Conservation (phyloP, 768 basidiomycete species). For the Amanita exitialis region DNA sequence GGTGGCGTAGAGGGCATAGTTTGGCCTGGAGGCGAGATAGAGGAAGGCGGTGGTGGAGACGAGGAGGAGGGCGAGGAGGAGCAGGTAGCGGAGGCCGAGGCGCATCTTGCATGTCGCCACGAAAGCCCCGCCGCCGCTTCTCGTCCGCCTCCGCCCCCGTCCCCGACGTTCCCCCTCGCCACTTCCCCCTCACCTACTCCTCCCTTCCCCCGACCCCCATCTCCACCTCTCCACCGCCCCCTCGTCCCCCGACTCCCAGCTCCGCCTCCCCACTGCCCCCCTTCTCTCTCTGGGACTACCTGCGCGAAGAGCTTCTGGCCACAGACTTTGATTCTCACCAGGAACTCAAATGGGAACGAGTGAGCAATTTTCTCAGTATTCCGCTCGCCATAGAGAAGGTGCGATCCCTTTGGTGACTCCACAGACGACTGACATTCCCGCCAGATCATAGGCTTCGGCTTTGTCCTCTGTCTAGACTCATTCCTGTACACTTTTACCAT, state of each 20-base stretch:
- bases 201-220: conserved; percentile 72
- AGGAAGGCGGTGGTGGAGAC: conserved; percentile 19
- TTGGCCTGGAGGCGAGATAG: conserved; percentile 25
- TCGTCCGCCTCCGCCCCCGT: conserved; percentile 18
- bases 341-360: conserved; percentile 91
- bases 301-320: conserved; percentile 78
- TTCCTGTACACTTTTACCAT: conserved; percentile 98
- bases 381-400: conserved; percentile 94
- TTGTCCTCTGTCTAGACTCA: conserved; percentile 89
- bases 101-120: conserved; percentile 8
- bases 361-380: conserved; percentile 90
- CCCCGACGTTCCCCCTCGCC: conserved; percentile 24
- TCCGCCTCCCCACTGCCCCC: conserved; percentile 26
- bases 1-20: conserved; percentile 25
- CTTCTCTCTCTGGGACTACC: conserved; percentile 89
- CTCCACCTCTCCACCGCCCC: conserved; percentile 31
- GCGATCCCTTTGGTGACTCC: conserved; percentile 8
- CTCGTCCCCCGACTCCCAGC: conserved; percentile 22
- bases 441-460: conserved; percentile 82
- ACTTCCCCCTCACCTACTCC: conserved; percentile 32
- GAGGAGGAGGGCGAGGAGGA: conserved; percentile 11
- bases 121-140: conserved; percentile 22
- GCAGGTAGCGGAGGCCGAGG: conserved; percentile 3
- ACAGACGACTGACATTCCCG: conserved; percentile 4
- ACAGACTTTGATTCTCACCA: conserved; percentile 95